Evolutionary conservation across 495 filamentous ascomycete genomes (phyloP), one percentile per base, ranked within the genome.

Genomic region (Chaetomium tenue): DNA sequence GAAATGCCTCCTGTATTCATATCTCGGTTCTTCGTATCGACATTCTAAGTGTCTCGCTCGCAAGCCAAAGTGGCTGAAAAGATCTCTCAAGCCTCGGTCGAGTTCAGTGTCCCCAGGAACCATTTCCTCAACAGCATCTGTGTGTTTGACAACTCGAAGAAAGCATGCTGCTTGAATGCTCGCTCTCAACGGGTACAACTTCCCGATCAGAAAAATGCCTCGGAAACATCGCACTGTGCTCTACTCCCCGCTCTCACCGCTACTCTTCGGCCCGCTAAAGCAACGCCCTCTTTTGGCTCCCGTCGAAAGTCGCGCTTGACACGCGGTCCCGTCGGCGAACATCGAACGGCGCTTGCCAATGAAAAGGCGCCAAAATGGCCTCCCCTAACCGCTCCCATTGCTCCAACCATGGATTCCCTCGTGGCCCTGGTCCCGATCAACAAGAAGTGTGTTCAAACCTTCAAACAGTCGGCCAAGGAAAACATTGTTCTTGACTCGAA

Each of bases 241-340:
- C 33, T 47, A 47, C 66, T 60, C 71, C 61, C 54, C 42, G 56
- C 59, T 65, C 73, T 68, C 73, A 75, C 73, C 73, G 73, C 73
- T 75, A 74, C 72, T 75, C 71, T 59, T 59, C 33, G 50, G 22
- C 59, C 42, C 51, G 54, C 63, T 74, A 72, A 62, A 67, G 40
- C 58, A 63, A 74, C 71, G 63, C 69, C 73, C 63, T 61, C 40
- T 23, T 39, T 50, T 37, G 16, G 61, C 52, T 56, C 63, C 30
- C 63, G 53, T 26, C 23, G 57, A 52, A 54, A 63, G 59, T 48
- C 60, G 60, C 61, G 60, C 64, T 69, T 53, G 60, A 64, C 59
- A 69, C 65, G 56, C 63, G 63, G 50, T 62, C 12, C 50, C 58
- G 54, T 50, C 33, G 50, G 30, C 28, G n/a, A 63, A 39, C 58